Evolutionary conservation across 23 red algal species (phyloP).

Genomic region (Pyropia haitanensis): DNA sequence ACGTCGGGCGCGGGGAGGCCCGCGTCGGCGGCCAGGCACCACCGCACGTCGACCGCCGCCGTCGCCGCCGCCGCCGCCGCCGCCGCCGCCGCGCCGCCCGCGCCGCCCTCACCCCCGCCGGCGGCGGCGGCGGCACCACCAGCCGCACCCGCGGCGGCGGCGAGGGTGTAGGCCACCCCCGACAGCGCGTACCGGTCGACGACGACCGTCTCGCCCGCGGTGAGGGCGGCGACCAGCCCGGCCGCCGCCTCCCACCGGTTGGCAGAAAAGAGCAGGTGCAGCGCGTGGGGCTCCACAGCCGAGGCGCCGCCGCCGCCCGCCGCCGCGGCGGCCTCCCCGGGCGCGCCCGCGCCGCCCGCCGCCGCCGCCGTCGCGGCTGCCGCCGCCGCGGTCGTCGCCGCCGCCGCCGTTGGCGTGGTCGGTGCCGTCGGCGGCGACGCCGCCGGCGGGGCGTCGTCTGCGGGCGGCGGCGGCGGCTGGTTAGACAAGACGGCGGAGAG

Average conservation of each 20-base stretch:
- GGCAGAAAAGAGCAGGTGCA: conserved; percentile 84
- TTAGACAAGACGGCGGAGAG: conserved; percentile 35
- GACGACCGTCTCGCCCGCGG: conserved; percentile 45
- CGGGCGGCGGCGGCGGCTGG: too few species aligned
- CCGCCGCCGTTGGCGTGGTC: too few species aligned
- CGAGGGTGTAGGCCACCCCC: conserved; percentile 74
- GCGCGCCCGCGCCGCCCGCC: too few species aligned
- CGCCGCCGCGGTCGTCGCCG: too few species aligned
- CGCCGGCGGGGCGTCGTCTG: not conserved
- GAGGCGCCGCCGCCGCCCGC: not conserved
- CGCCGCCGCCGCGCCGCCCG: conserved; percentile 69
- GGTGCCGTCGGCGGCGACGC: too few species aligned
- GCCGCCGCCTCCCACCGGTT: conserved; percentile 83
- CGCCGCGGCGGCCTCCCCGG: too few species aligned
- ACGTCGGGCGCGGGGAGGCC: conserved; percentile 73
- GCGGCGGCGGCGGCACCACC: conserved; percentile 2
- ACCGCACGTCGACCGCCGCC: conserved; percentile 37
- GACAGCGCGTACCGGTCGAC: conserved; percentile 88
- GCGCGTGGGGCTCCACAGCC: conserved; percentile 28
- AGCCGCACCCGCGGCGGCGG: conserved; percentile 24
- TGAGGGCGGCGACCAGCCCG: conserved; percentile 16
- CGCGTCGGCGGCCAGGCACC: conserved; percentile 55
- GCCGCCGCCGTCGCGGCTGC: too few species aligned
- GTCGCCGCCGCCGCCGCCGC: conserved; percentile 60
- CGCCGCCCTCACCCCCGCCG: conserved; percentile 35